A percentile compares a stretch with the other conserved stretches of the same genome.
phyloP scores from a whole-genome alignment of 2,329 filamentous ascomycete species.

The Penicillium sp. region DNA sequence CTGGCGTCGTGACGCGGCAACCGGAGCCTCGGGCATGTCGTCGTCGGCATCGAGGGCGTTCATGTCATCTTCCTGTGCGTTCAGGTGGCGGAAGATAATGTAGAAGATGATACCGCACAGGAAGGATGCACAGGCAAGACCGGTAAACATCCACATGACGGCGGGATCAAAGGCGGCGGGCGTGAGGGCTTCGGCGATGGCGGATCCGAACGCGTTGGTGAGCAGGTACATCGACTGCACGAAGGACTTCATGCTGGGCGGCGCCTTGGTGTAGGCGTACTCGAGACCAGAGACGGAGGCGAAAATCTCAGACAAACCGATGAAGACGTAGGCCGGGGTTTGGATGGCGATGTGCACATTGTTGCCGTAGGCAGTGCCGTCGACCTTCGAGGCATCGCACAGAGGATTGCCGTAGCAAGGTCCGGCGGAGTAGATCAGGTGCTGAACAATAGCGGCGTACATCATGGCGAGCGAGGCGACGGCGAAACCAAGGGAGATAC shows the following conservation, averaged over 20 bases:
- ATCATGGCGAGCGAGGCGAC: constrained; percentile 55
- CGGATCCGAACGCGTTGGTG: constrained; percentile 51
- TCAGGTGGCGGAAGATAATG: constrained; percentile 42
- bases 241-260: constrained; percentile 58
- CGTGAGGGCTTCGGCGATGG: constrained; percentile 54
- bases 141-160: constrained; percentile 58
- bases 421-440: constrained; percentile 46
- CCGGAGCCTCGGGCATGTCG: constrained; percentile 15
- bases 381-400: constrained; percentile 26
- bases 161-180: constrained; percentile 55
- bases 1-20: constrained; percentile 8
- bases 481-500: constrained; percentile 62
- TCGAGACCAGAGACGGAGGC: constrained; percentile 61
- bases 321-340: constrained; percentile 39
- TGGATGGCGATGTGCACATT: constrained; percentile 39
- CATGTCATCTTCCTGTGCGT: constrained; percentile 44
- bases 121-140: constrained; percentile 46
- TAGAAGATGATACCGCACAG: constrained; percentile 48
- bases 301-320: constrained; percentile 48
- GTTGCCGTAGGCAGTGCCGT: constrained; percentile 33
- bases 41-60: constrained; percentile 41
- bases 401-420: constrained; percentile 44
- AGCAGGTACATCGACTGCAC: constrained; percentile 51
- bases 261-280: constrained; percentile 66
- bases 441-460: constrained; percentile 52